phyloP scores from a whole-genome alignment of 2,329 filamentous ascomycete species.

The Aspergillus hortae region DNA sequence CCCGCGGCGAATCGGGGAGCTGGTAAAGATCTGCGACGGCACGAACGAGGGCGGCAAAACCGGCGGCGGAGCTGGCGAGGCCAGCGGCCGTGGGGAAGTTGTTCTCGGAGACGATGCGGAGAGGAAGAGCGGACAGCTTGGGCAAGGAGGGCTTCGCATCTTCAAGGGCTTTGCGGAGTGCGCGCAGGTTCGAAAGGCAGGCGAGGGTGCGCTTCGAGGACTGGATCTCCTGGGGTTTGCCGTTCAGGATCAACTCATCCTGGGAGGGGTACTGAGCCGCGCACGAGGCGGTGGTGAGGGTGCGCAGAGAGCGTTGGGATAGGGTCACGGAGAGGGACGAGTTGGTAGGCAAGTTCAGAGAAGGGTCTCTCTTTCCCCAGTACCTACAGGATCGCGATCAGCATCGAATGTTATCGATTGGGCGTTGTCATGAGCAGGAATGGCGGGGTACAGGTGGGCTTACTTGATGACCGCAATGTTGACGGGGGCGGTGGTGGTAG shows the following conservation, averaged over 20 bases:
- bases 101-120: constrained; percentile 91
- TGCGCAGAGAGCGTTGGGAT: constrained; percentile 88
- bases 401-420: constrained; percentile 8
- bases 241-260: constrained; percentile 80
- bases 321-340: constrained; percentile 96
- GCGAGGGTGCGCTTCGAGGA: constrained; percentile 88
- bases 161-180: constrained; percentile 74
- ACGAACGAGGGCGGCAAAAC: constrained; percentile 66
- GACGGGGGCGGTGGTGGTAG: constrained; percentile 93
- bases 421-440: constrained; percentile 13
- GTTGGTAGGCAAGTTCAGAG: constrained; percentile 95
- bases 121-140: constrained; percentile 70
- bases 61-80: constrained; percentile 65
- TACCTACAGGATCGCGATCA: constrained; percentile 50
- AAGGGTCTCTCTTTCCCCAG: constrained; percentile 95
- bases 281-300: constrained; percentile 92
- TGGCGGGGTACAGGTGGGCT: constrained; percentile 19
- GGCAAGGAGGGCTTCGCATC: constrained; percentile 68
- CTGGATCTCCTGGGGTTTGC: constrained; percentile 71
- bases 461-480: constrained; percentile 99
- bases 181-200: constrained; percentile 81
- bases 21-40: constrained; percentile 88
- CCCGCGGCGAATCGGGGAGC: constrained; percentile 73
- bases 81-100: constrained; percentile 98
- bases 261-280: constrained; percentile 64